These are phyloP conservation scores for Pichia kudriavzevii DNA, from an alignment of 1,139 yeast genomes.

Conservation along the genomic window DNA sequence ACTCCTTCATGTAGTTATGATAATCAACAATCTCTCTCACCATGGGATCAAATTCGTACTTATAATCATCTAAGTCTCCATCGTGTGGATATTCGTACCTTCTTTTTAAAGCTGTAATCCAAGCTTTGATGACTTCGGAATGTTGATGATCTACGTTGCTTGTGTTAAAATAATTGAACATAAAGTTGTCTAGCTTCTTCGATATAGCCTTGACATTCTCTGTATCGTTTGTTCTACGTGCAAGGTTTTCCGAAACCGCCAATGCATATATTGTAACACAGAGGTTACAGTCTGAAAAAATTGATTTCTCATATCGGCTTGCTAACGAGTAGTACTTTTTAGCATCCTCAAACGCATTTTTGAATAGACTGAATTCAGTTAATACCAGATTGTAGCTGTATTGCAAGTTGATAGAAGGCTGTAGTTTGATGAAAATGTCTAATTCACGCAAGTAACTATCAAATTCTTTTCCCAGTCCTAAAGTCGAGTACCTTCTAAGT, in stretches of 20 bases:
- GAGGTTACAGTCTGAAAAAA: slow-evolving; percentile 5
- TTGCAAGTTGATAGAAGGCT: slow-evolving; percentile 28
- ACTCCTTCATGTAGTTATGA: slow-evolving; percentile 1
- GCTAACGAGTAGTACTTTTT: slow-evolving; percentile 10
- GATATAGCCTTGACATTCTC: slow-evolving; percentile 5
- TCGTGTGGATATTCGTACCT: slow-evolving; percentile 5
- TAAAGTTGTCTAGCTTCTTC: slow-evolving; percentile 5
- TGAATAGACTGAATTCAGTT: slow-evolving; percentile 16
- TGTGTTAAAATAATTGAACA: slow-evolving; percentile 3
- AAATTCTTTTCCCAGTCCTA: slow-evolving; percentile 51
- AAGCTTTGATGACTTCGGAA: slow-evolving; percentile 1
- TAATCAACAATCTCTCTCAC: background rate
- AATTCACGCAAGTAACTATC: slow-evolving; percentile 44
- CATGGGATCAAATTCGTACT: background rate
- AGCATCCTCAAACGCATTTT: slow-evolving; percentile 12
- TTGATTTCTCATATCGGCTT: slow-evolving; percentile 6
- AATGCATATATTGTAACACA: slow-evolving; percentile 3
- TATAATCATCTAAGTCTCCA: background rate
- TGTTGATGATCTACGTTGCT: background rate
- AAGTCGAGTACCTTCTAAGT: slow-evolving; percentile 32
- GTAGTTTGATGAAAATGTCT: slow-evolving; percentile 30
- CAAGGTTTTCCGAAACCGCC: slow-evolving; percentile 8
- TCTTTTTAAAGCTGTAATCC: slow-evolving; percentile 9
- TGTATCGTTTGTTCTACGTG: slow-evolving; percentile 9
- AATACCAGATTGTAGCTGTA: slow-evolving; percentile 19